Evolutionary conservation across 2,329 filamentous ascomycete species (phyloP).

Genomic region (Rutstroemia sp.): DNA sequence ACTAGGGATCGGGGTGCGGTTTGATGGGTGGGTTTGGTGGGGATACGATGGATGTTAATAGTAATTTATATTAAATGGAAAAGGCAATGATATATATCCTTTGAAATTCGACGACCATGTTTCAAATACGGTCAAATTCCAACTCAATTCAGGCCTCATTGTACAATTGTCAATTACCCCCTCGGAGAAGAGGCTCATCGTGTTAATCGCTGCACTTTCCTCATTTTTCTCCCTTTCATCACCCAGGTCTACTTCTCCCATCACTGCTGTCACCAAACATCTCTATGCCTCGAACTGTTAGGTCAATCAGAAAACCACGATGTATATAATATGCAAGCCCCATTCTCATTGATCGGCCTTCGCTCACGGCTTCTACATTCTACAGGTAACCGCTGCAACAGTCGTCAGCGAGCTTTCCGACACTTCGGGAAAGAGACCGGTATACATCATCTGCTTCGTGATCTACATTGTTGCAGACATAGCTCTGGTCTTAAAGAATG

Average conservation of each 20-base stretch:
- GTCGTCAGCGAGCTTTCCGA: conserved; percentile 51
- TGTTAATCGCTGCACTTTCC: conserved; percentile 31
- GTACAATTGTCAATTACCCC: no score
- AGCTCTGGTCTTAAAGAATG: conserved; percentile 42
- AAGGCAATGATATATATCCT: no score
- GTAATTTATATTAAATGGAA: no score
- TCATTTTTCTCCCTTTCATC: conserved; percentile 34
- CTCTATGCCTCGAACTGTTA: conserved; percentile 35
- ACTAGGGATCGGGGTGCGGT: no score
- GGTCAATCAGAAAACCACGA: conserved; percentile 34
- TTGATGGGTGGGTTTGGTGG: no score
- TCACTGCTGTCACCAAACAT: conserved; percentile 41
- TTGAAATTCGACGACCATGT: no score
- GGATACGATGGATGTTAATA: no score
- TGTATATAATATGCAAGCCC: conserved; percentile 29
- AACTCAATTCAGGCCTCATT: no score
- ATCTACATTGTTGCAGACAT: conserved; percentile 48
- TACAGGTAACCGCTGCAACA: conserved; percentile 51
- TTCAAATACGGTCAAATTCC: no score
- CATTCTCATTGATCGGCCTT: no score
- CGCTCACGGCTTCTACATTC: conserved; percentile 32
- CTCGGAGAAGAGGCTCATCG: conserved; percentile 36
- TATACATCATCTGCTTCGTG: conserved; percentile 45
- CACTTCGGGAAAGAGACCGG: conserved; percentile 43
- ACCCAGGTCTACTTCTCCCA: conserved; percentile 47